A percentile compares a stretch with the other conserved stretches of the same genome.
These are phyloP conservation scores for Sarcomyxa edulis DNA, from an alignment of 768 basidiomycete genomes.

Conservation along the genomic window DNA sequence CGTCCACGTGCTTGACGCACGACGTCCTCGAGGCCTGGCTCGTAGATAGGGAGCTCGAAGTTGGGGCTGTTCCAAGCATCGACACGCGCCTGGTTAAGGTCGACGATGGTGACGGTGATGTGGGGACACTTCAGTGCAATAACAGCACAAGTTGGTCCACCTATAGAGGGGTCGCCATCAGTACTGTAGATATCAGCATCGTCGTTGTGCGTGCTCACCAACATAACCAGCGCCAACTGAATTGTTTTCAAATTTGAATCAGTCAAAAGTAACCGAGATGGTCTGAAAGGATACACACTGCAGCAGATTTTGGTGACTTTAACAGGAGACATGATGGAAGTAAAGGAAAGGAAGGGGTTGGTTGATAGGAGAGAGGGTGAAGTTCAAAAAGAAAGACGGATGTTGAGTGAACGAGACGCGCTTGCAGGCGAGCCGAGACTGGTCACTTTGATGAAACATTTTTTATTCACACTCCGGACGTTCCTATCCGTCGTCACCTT, in stretches of 20 bases:
- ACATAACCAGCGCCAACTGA: conserved; percentile 7
- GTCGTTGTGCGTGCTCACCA: conserved; percentile 4
- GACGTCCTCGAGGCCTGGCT: conserved; percentile 92
- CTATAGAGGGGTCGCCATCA: conserved; percentile 29
- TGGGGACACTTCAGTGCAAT: conserved; percentile 92
- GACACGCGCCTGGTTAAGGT: conserved; percentile 90
- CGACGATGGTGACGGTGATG: conserved; percentile 95
- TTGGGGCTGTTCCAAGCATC: conserved; percentile 94
- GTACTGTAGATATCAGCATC: background rate
- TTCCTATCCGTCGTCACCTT: no score
- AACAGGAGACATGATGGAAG: conserved; percentile 44
- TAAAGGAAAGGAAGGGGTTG: background rate
- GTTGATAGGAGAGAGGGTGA: no score
- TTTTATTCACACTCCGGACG: no score
- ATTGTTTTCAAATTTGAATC: conserved; percentile 8
- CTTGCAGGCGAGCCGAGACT: no score
- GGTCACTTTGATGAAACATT: no score
- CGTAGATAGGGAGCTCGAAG: conserved; percentile 90
- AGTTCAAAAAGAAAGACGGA: no score
- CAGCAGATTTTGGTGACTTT: conserved; percentile 82
- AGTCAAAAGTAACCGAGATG: background rate
- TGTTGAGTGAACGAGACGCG: no score
- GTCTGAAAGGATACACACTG: conserved; percentile 51
- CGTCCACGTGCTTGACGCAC: conserved; percentile 83
- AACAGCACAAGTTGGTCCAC: conserved; percentile 93